Conservation (phyloP, 352 stramenopile species). For the Pythium guiyangense region DNA sequence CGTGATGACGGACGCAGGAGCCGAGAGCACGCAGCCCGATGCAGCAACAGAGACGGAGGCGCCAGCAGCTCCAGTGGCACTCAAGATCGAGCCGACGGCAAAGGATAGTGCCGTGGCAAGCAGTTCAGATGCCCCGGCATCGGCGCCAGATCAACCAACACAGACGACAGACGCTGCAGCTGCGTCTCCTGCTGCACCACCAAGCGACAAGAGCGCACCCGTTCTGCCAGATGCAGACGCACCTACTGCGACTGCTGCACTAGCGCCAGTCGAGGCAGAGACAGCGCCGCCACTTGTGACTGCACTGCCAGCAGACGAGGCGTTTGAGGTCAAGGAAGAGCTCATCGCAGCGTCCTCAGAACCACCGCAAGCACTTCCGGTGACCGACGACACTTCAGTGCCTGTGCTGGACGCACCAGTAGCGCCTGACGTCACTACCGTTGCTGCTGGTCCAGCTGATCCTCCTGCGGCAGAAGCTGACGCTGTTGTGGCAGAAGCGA, state of each 20-base stretch:
- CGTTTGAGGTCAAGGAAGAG: constrained; percentile 21
- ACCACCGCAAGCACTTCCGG: neutral
- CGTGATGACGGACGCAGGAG: neutral
- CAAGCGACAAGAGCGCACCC: neutral
- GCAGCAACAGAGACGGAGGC: neutral
- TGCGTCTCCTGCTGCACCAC: too few relatives aligned
- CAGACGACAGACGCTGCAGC: too few relatives aligned
- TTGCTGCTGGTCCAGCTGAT: neutral
- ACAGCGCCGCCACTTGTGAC: constrained; percentile 3
- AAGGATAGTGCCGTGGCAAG: neutral
- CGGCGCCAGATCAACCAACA: too few relatives aligned
- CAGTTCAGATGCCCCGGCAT: neutral
- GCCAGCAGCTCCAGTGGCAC: neutral
- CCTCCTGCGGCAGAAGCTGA: neutral
- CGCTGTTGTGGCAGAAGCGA: neutral
- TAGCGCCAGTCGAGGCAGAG: neutral
- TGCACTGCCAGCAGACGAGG: neutral
- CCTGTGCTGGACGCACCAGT: neutral
- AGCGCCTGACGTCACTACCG: neutral
- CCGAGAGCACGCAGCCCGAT: neutral
- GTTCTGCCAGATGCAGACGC: neutral
- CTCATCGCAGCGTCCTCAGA: constrained; percentile 7
- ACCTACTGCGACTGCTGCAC: neutral
- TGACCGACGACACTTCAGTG: neutral
- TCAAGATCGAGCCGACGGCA: neutral